Conservation (phyloP, 1,284 basidiomycete genomes). For the Sanghuangporus weigelae region DNA sequence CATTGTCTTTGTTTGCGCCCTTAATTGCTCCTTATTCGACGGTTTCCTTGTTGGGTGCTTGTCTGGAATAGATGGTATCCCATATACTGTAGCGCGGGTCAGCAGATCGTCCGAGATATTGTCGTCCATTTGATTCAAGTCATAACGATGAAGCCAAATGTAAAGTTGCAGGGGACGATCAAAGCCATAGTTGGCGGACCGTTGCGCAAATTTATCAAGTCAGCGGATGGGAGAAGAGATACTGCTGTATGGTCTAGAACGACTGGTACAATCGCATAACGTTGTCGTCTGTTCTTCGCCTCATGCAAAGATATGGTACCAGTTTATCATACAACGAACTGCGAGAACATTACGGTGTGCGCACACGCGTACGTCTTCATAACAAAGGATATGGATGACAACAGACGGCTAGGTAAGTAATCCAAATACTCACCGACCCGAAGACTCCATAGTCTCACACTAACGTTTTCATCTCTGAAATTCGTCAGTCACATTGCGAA, state of each 20-base stretch:
- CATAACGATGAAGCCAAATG: not conserved
- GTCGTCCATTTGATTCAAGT: not conserved
- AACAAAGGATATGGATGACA: too few relatives aligned
- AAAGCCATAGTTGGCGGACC: not conserved
- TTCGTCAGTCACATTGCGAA: not conserved
- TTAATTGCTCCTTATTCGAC: not conserved
- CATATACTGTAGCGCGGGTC: not conserved
- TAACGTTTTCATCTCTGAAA: not conserved
- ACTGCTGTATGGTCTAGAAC: not conserved
- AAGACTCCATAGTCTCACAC: not conserved
- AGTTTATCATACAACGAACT: too few relatives aligned
- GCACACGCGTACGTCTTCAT: too few relatives aligned
- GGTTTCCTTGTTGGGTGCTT: not conserved
- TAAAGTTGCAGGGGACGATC: not conserved
- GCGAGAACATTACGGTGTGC: too few relatives aligned
- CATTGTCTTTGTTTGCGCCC: not conserved
- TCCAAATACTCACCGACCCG: not conserved
- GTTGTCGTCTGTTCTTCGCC: too few relatives aligned
- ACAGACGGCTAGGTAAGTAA: too few relatives aligned
- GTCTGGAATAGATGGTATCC: not conserved
- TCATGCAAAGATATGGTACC: too few relatives aligned
- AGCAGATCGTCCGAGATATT: not conserved
- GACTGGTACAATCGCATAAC: not conserved
- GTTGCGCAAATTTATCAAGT: not conserved
- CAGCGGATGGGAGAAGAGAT: not conserved